A percentile compares a stretch with the other conserved stretches of the same genome.
Conservation (phyloP, 169 alveolate genomes). For the Cryptosporidium sp. region DNA sequence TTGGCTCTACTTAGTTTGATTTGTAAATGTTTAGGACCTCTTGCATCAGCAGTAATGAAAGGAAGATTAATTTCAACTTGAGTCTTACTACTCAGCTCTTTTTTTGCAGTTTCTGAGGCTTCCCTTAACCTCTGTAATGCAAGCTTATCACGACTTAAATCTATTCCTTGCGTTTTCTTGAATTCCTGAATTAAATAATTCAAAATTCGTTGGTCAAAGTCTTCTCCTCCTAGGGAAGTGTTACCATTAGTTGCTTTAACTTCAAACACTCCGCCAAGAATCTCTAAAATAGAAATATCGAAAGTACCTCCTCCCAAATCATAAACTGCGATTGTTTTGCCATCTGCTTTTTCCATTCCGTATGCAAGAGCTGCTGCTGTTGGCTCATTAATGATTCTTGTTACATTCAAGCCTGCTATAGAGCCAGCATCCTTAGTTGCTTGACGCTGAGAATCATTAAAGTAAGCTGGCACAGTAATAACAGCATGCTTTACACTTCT, state of each 20-base stretch:
- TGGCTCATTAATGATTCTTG: conserved; percentile 99
- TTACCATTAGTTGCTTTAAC: conserved; percentile 99
- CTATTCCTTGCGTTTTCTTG: conserved; percentile 95
- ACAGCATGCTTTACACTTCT: conserved; percentile 94
- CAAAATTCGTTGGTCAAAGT: conserved; percentile 95
- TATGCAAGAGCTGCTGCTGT: conserved; percentile 99
- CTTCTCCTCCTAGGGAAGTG: conserved; percentile 99
- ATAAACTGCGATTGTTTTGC: conserved; percentile 94
- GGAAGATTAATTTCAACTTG: conserved; percentile 97
- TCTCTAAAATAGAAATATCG: conserved; percentile 97
- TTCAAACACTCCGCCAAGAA: conserved; percentile 98
- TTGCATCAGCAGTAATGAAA: conserved; percentile 97
- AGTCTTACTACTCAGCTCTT: conserved; percentile 93
- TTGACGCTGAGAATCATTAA: conserved; percentile 96
- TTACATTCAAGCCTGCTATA: conserved; percentile 94
- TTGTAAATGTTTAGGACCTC: conserved; percentile 98
- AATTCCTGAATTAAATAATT: conserved; percentile 94
- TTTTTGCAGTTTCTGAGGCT: conserved; percentile 99
- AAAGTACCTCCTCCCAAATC: conserved; percentile 96
- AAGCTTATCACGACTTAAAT: conserved; percentile 93
- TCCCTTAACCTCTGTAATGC: conserved; percentile 97
- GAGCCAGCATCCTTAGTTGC: conserved; percentile 98
- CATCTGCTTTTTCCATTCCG: conserved; percentile 97
- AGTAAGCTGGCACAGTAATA: conserved; percentile 97
- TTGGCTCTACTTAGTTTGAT: conserved; percentile 95